Conservation (phyloP, 495 filamentous ascomycete species). For the Podospora anserina region DNA sequence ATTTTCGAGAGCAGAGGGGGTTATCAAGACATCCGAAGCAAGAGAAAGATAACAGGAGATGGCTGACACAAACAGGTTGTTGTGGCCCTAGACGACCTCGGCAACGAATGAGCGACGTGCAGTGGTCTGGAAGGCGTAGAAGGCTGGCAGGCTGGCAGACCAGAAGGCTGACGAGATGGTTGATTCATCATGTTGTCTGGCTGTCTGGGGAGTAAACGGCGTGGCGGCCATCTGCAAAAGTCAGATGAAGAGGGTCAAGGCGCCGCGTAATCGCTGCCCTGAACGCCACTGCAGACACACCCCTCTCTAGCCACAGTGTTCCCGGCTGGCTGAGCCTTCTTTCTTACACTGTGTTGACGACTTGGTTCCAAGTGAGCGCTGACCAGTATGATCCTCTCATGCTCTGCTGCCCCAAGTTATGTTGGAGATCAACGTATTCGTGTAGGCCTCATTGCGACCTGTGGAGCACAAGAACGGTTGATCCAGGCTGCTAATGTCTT, state of each 20-base stretch:
- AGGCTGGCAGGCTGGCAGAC: slow-evolving; percentile 1
- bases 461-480: not conserved
- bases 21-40: not conserved
- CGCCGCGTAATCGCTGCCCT: slow-evolving; percentile 26
- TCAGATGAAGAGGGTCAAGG: slow-evolving; percentile 10
- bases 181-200: not conserved
- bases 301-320: slow-evolving; percentile 14
- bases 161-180: slow-evolving; percentile 11
- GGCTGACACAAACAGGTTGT: not conserved
- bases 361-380: not conserved
- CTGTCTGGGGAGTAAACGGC: not conserved
- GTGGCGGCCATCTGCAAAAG: not conserved
- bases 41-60: not conserved
- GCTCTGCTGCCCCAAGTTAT: not conserved
- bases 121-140: not conserved
- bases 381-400: not conserved
- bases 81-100: not conserved
- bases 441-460: not conserved
- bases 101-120: slow-evolving; percentile 6
- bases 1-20: not conserved
- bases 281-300: slow-evolving; percentile 7
- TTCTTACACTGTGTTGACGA: slow-evolving; percentile 15
- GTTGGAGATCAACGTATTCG: not conserved
- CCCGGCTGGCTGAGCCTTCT: not conserved
- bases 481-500: not conserved